Evolutionary conservation across 2,329 filamentous ascomycete species (phyloP).

Genomic region (Penicillium vulpinum): DNA sequence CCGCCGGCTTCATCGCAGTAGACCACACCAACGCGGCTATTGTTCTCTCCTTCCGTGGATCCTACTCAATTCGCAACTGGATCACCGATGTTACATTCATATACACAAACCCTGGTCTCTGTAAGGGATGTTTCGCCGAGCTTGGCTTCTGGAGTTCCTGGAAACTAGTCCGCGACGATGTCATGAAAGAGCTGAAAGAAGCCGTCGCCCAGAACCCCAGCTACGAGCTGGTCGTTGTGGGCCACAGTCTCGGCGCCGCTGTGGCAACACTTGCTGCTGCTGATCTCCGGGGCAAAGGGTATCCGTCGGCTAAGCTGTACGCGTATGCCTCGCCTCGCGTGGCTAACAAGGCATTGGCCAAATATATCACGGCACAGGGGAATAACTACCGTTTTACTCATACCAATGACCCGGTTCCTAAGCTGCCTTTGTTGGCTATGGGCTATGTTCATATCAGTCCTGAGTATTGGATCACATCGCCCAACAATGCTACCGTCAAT

Average conservation of each 20-base stretch:
- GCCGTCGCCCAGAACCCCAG: slow-evolving; percentile 21
- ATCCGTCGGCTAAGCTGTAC: slow-evolving; percentile 57
- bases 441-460: slow-evolving; percentile 67
- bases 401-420: slow-evolving; percentile 65
- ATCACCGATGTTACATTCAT: slow-evolving; percentile 31
- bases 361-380: slow-evolving; percentile 55
- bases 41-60: slow-evolving; percentile 41
- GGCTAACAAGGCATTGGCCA: slow-evolving; percentile 58
- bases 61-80: slow-evolving; percentile 38
- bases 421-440: slow-evolving; percentile 62
- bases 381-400: slow-evolving; percentile 67
- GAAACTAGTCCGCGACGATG: slow-evolving; percentile 34
- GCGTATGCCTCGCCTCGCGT: slow-evolving; percentile 68
- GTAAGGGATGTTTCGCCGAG: slow-evolving; percentile 44
- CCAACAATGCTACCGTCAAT: slow-evolving; percentile 21
- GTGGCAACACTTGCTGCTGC: slow-evolving; percentile 62
- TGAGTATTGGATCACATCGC: slow-evolving; percentile 63
- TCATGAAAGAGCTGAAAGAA: slow-evolving; percentile 39
- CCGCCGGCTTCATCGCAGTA: slow-evolving; percentile 51
- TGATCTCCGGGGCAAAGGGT: slow-evolving; percentile 54
- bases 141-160: slow-evolving; percentile 52
- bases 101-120: slow-evolving; percentile 40
- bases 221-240: slow-evolving; percentile 51
- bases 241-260: slow-evolving; percentile 69
- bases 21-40: slow-evolving; percentile 47